Conservation (phyloP, 2,329 filamentous ascomycete species). For the Cladosporium sp. region DNA sequence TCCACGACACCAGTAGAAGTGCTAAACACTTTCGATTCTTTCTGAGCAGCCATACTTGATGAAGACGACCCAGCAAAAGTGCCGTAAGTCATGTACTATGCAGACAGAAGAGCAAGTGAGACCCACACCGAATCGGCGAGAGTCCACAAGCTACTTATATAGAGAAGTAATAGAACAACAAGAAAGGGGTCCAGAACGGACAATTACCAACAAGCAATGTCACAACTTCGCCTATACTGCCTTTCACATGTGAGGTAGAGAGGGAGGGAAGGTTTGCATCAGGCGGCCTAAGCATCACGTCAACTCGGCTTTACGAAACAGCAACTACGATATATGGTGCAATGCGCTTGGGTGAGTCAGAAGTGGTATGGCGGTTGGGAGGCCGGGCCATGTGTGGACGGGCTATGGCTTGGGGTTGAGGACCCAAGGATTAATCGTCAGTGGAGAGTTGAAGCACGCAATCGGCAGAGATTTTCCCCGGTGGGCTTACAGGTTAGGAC, state of each 20-base stretch:
- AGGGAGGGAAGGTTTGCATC: neutral
- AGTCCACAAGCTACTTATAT: neutral
- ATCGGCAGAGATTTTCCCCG: constrained; percentile 5
- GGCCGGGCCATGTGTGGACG: neutral
- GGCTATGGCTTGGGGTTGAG: constrained; percentile 4
- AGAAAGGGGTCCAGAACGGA: neutral
- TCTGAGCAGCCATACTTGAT: neutral
- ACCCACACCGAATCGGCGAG: neutral
- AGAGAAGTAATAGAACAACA: neutral
- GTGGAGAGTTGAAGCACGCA: constrained; percentile 8
- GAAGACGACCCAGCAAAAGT: constrained; percentile 8
- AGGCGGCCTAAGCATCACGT: constrained; percentile 8
- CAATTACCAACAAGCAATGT: too few relatives aligned
- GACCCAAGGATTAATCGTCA: constrained; percentile 2
- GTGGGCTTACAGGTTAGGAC: too few relatives aligned
- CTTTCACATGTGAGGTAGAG: neutral
- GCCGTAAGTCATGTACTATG: constrained; percentile 2
- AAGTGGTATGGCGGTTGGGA: constrained; percentile 2
- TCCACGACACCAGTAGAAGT: neutral
- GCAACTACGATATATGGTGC: neutral
- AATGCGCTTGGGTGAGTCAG: constrained; percentile 6
- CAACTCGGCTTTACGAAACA: neutral
- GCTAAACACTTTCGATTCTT: neutral
- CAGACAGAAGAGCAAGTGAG: neutral
- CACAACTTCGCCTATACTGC: too few relatives aligned